A percentile compares a stretch with the other conserved stretches of the same genome.
Conservation (phyloP, 2,329 filamentous ascomycete genomes). For the Cercospora brassicicola region DNA sequence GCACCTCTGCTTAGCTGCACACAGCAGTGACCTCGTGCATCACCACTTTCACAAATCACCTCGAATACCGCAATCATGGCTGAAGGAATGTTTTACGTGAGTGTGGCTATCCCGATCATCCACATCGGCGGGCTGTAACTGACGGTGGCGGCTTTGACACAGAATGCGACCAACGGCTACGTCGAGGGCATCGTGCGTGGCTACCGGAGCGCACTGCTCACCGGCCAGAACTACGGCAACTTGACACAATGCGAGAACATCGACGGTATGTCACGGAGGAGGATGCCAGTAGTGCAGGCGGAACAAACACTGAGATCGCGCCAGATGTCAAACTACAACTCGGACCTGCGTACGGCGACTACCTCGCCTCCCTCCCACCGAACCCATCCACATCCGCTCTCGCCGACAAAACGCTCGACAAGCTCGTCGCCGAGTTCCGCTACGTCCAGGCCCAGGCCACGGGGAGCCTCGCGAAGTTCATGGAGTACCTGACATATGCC, state of each 20-base stretch:
- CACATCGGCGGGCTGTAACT: constrained; percentile 4
- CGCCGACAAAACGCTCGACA: constrained; percentile 93
- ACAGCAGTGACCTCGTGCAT: background rate
- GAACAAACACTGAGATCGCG: constrained; percentile 17
- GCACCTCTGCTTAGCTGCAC: constrained; percentile 5
- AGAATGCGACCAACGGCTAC: constrained; percentile 66
- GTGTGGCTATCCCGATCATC: constrained; percentile 38
- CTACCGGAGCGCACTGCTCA: constrained; percentile 92
- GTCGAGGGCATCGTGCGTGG: constrained; percentile 96
- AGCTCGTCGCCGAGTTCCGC: constrained; percentile 94
- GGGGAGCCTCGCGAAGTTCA: constrained; percentile 87
- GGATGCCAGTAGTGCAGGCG: background rate
- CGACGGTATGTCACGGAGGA: constrained; percentile 65
- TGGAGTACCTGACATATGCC: constrained; percentile 97
- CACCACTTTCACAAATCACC: background rate
- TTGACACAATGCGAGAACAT: constrained; percentile 97
- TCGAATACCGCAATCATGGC: constrained; percentile 41
- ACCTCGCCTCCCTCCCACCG: constrained; percentile 86
- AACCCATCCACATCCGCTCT: constrained; percentile 96
- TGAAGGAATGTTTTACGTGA: constrained; percentile 45
- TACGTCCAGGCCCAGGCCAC: constrained; percentile 93
- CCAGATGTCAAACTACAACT: constrained; percentile 97
- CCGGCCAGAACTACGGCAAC: constrained; percentile 87
- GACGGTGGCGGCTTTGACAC: constrained; percentile 41
- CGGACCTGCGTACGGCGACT: constrained; percentile 93